phyloP scores from a whole-genome alignment of 768 basidiomycete genomes.

The Royoungia palumana region DNA sequence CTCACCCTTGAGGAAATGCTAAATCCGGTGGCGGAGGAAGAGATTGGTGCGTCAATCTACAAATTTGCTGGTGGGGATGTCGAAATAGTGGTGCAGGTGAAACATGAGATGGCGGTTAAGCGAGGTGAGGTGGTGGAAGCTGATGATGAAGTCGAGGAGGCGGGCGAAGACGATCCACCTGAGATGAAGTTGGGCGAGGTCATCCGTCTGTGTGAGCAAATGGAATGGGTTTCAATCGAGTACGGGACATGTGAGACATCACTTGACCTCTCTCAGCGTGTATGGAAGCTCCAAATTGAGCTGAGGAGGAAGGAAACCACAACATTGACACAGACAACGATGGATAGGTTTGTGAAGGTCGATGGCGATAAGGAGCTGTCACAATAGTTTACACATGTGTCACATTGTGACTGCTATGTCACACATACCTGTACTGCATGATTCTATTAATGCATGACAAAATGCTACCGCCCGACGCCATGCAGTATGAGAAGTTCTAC shows the following conservation, averaged over 20 bases:
- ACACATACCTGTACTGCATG: neutral
- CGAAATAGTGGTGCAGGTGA: neutral
- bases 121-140: neutral
- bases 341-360: neutral
- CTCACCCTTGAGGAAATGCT: constrained; percentile 1
- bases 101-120: neutral
- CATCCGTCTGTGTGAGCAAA: too few relatives aligned
- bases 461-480: neutral
- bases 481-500: constrained; percentile 10
- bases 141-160: too few relatives aligned
- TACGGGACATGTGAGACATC: too few relatives aligned
- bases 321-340: neutral
- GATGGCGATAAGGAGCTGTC: neutral
- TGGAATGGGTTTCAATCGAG: too few relatives aligned
- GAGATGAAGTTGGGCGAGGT: too few relatives aligned
- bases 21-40: neutral
- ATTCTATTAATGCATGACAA: constrained; percentile 3
- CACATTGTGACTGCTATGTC: neutral
- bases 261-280: too few relatives aligned
- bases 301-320: neutral
- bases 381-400: constrained; percentile 1
- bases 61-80: constrained; percentile 1
- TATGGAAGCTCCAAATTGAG: neutral
- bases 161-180: too few relatives aligned
- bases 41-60: neutral